Evolutionary conservation across 2,329 filamentous ascomycete genomes (phyloP), one percentile per base, ranked within the genome.

Genomic region (Cytospora schulzeri): DNA sequence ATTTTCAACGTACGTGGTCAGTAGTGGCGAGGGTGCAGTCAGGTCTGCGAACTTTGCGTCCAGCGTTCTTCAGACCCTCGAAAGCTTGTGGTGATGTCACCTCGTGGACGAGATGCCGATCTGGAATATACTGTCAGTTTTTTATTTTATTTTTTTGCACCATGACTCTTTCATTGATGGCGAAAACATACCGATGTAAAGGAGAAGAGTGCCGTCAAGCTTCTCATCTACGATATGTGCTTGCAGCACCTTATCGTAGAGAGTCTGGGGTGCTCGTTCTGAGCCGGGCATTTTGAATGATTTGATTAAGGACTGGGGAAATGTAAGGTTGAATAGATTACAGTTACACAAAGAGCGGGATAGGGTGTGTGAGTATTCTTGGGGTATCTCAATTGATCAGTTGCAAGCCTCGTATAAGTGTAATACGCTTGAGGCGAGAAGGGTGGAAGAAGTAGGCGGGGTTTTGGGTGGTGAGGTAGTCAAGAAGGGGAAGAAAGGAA

Each of bases 81-180:
- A 98, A 99, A 56, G 95, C 95, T 92, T 98, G 95, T 68, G 95
- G 95, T 72, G 94, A 97, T 72, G 95, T 99, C 76, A 99, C 95
- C 83, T 99, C 95, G 77, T 99, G 95, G 68, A 98, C 93, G 68
- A 99, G 85, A 83, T 99, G 95, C 77, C 95, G 87, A 80, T 96
- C 92, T 93, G 72, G 64, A 65, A 45, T 7, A 29, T 51, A 17
- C 11, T 22, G 57, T 67, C 53, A 62, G 65, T 57, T 14, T n/a
- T 12, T 35, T 4, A 31, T 33, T 11, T 26, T 31, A 8, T n/a
- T 52, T n/a, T n/a, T n/a, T 55, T 19, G 3, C 33, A 14, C 35
- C 15, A 38, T 17, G 24, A 15, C n/a, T 35, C 5, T 12, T 22
- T 26, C 31, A 57, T 14, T 26, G 59, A n/a, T 15, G 60, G 53